Evolutionary conservation across 2,329 filamentous ascomycete genomes (phyloP), one percentile per base, ranked within the genome.

Genomic region (Penicillium freii): DNA sequence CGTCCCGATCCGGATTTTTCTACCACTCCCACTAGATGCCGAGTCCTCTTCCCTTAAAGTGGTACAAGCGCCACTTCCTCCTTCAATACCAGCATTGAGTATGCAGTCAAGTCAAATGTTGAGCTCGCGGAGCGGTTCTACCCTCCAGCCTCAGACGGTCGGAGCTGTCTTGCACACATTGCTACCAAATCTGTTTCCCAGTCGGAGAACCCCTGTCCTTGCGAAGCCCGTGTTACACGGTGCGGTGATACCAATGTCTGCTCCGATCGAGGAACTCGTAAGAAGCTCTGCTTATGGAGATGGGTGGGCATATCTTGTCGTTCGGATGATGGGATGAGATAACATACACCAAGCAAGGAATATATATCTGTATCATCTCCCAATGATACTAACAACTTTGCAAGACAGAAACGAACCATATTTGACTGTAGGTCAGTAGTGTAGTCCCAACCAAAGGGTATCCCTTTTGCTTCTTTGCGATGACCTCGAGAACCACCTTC

Each of bases 151-250:
- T 21, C 86, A 89, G 68, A 90, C 87, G 0, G 78, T 97, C 1
- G 94, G 94, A 2, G 84, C 85, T 44, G 91, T 90, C 0, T 81
- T 97, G 56, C 89, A 92, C 70, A 78, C 76, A 5, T 75, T 94
- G 13, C 80, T 97, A 19, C 93, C 93, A 0, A 83, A 83, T 51
- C 77, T 99, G 23, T 99, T 99, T 72, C 93, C 92, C 0, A 95
- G 91, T 71, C 86, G 89, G 63, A 82, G 92, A 56, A 92, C 91
- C 69, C 88, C 91, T 0, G 85, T 97, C 11, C 82, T 96, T 48
- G 94, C 93, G 1, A 87, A 89, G 57, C 89, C 90, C 2, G 82
- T 97, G 7, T 75, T 97, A 67, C 94, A 99, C 77, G 94, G 94
- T 1, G 90, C 87, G 1, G 82, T 86, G 0, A 84, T 96, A 57